Percentiles rank a stretch among this genome's conserved stretches.
These are phyloP conservation scores for Diaporthe sp. DNA, from an alignment of 2,329 filamentous ascomycete species.

Conservation along the genomic window DNA sequence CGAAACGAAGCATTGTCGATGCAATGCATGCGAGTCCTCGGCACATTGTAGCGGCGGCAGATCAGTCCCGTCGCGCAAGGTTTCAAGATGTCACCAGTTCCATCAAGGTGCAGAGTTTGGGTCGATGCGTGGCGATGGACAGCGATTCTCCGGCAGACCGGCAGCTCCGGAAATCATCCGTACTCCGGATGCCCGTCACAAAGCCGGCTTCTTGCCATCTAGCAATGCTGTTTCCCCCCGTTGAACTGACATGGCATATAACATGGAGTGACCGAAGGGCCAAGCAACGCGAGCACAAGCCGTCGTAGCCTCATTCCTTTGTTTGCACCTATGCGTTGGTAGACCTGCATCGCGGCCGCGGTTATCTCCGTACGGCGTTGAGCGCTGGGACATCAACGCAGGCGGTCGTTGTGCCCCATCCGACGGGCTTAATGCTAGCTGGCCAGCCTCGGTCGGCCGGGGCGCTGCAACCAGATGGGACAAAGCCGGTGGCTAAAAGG, in stretches of 20 bases:
- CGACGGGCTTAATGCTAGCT: background rate
- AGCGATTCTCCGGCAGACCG: background rate
- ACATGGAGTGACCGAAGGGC: background rate
- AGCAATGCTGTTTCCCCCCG: background rate
- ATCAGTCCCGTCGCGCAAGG: background rate
- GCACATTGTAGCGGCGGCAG: background rate
- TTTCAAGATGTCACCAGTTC: background rate
- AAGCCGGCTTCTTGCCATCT: background rate
- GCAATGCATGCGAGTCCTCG: background rate
- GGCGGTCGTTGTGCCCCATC: background rate
- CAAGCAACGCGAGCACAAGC: background rate
- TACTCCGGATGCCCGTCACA: background rate
- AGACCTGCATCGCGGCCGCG: background rate
- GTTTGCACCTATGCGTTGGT: background rate
- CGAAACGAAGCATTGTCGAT: background rate
- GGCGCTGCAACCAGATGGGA: conserved; percentile 11
- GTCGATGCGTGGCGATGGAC: background rate
- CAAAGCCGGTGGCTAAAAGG: conserved; percentile 14
- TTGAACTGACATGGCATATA: background rate
- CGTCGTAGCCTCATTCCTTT: background rate
- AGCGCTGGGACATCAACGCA: background rate
- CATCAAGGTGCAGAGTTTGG: background rate
- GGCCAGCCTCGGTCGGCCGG: conserved; percentile 6
- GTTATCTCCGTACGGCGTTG: background rate
- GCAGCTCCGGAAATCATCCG: conserved; percentile 9